Base-by-base conservation (phyloP, 192 early-diverging fungal species). In the Backusella parvicylindrica region DNA sequence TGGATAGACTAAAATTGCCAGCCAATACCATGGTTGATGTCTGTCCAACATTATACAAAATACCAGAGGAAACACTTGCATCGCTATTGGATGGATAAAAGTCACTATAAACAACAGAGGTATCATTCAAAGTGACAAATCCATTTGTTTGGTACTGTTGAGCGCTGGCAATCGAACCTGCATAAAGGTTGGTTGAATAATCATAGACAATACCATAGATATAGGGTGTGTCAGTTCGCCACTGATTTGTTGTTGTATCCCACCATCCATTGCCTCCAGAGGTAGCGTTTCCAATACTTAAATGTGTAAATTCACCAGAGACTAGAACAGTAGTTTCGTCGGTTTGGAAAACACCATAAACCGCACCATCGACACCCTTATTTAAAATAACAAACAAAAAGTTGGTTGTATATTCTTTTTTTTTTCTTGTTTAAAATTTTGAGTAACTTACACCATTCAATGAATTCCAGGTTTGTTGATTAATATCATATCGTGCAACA, bases 1-100 rank as follows among this genome's bases (percentile, higher is more conserved):
- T 72, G 11, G 50, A 30, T 13, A 87, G 74, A 26, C 76, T 70
- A 76, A 92, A 92, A 41, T 71, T 77, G 21, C 91, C 91, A 32
- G 86, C 91, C 6, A 82, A 28, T 66, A 91, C 86, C 43, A 88
- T 76, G 6, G 65, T 64, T 15, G 68, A 43, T 16, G 66, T 37
- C 31, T 74, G 53, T 60, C 53, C 53, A 23, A 60, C 53, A 60
- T 60, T 60, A 60, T 60, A 60, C 9, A 60, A 12, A 28, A 60
- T 60, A 60, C 53, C 53, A 26, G 53, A 28, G 11, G 53, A 60
- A 13, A 60, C 26, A 60, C 53, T 60, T 1, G 53, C 53, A 60
- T 60, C 53, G 2, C 12, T 60, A 26, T 60, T 60, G 26, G 53
- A 60, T 13, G 53, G 53, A 28, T 60, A 60, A 28, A 60, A 60